Evolutionary conservation across 1,139 yeast species (phyloP).

Genomic region (Candida sp.): DNA sequence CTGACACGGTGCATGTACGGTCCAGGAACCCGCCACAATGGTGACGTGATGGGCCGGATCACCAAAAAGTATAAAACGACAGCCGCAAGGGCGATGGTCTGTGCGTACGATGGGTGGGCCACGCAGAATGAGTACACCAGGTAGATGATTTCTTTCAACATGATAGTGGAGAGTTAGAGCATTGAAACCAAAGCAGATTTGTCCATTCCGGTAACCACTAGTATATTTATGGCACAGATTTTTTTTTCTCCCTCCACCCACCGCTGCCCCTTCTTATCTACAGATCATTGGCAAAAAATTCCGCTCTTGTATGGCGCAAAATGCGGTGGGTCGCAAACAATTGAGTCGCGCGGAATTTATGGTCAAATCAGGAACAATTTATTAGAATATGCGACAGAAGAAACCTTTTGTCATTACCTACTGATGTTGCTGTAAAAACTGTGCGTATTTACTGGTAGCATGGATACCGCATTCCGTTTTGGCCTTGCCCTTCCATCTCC

Average conservation of each 20-base stretch:
- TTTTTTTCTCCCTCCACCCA: neutral
- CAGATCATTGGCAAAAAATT: neutral
- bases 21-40: slow-evolving; percentile 62
- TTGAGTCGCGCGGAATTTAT: neutral
- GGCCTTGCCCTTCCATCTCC: slow-evolving; percentile 93
- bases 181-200: too few species aligned
- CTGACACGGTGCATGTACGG: slow-evolving; percentile 57
- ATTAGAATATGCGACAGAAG: neutral
- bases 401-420: neutral
- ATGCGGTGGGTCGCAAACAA: too few species aligned
- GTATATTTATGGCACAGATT: neutral
- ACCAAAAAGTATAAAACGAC: slow-evolving; percentile 34
- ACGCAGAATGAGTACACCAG: neutral
- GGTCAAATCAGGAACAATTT: neutral
- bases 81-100: neutral
- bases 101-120: slow-evolving; percentile 6
- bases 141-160: slow-evolving; percentile 3
- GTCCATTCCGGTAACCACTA: too few species aligned
- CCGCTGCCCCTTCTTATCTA: neutral
- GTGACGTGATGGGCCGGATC: slow-evolving; percentile 53
- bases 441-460: slow-evolving; percentile 72
- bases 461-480: slow-evolving; percentile 99
- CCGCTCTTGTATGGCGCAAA: neutral
- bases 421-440: slow-evolving; percentile 38
- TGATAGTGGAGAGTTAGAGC: neutral